Base-by-base conservation (phyloP, 1,284 basidiomycete genomes). In the Ceratobasidium sp. region DNA sequence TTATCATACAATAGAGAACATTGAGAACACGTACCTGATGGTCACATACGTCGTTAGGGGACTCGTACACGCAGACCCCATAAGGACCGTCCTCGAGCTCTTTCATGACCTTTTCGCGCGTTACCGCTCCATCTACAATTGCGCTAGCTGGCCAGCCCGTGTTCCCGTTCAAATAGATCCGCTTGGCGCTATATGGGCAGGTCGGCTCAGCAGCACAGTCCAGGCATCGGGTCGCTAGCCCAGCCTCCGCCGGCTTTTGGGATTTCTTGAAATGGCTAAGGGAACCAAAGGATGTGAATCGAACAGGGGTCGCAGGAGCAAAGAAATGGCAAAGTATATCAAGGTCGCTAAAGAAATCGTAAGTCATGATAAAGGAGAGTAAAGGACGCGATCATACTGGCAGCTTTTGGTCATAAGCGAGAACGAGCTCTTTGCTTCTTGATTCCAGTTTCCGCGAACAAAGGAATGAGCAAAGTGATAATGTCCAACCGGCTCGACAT, bases 341-440 rank as follows among this genome's bases (percentile, higher is more conserved):
- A 73, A 96, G 90, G 82, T 96, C 94, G 82, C 94, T 95, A 80
- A 32, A 75, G 56, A 65, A 34, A 80, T 80, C 56, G 75, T 74
- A 22, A 56, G 40, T 13, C 56, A 4, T 66, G 43, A 51, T 70
- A 66, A 11, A 51, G 64, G 2, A 57, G 69, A 76, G 25, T 22
- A 22, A 40, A 5, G 34, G 32, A 34, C 8, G 64, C 22, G 46
- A n/a, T 81, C 85, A 57, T 80, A 94, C 93, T 96, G 94, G 88
- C 92, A 96, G 80, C 90, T 91, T 86, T 96, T 96, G 13, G 94
- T 91, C 91, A 96, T 91, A 64, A 96, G 87, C 11, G 92, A 90
- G 82, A 96, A 96, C 25, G 90, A 91, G 79, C 92, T 91, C 9
- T 88, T 85, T 1, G 85, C 83, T 82, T 96, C 92, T 56, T 86